Evolutionary conservation across 768 basidiomycete genomes (phyloP), one percentile per base, ranked within the genome.

Genomic region (Auriscalpium vulgare): DNA sequence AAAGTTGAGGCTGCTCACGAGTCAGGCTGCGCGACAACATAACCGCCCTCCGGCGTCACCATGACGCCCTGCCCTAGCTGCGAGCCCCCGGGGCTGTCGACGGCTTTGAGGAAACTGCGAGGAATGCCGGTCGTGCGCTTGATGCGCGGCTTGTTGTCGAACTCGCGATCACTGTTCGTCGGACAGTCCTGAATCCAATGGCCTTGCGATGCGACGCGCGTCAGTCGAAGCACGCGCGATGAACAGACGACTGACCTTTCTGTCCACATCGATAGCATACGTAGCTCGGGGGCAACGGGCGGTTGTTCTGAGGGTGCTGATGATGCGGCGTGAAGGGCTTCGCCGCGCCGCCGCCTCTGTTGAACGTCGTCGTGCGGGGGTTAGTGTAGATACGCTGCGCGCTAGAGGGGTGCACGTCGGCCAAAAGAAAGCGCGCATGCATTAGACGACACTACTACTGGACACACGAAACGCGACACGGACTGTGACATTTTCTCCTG

Each of bases 161-260:
- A 97, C 50, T 95, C 92, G 51, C 92, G 87, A 67, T 99, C 92
- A 63, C 88, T 94, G 68, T 97, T 97, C 7, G 94, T 97, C 1
- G 97, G 97, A 68, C 97, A 99, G 60, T 97, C 91, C 68, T 99
- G 95, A 61, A 99, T 99, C 97, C 97, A 99, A 67, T 99, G 97
- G 43, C 97, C 95, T 97, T 68, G 17, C 38, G 37, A 56, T 58
- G 45, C 37, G 63, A 38, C 45, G 36, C 11, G 45, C 29, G 51
- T 59, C 34, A 37, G 38, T 14, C 23, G 55, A 48, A 34, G 10
- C 17, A 14, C 38, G 36, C 10, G 13, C 13, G 4, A 21, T 11
- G 49, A 34, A 38, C n/a, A n/a, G 47, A 51, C 48, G 49, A 40
- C 43, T 51, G 68, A 88, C 95, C 97, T 84, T 97, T 95, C 73